Conservation (phyloP, 2,329 filamentous ascomycete species). For the Botrytis hyacinthi region DNA sequence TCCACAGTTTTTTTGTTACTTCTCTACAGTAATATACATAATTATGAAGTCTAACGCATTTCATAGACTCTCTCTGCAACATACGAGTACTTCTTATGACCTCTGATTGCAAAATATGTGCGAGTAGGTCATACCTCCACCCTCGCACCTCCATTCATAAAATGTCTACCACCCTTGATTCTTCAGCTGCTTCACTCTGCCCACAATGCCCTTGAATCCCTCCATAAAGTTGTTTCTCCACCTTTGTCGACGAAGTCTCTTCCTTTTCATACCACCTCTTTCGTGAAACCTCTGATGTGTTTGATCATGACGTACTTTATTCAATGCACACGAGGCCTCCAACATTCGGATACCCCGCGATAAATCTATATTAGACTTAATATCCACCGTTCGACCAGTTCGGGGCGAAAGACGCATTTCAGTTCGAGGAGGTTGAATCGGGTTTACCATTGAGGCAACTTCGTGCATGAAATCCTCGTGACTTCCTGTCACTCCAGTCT, state of each 20-base stretch:
- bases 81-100: neutral
- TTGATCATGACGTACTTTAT: slow-evolving; percentile 57
- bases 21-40: slow-evolving; percentile 15
- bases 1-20: neutral
- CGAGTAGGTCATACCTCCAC: slow-evolving; percentile 24
- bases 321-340: slow-evolving; percentile 47
- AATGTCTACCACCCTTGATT: slow-evolving; percentile 73
- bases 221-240: slow-evolving; percentile 68
- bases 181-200: slow-evolving; percentile 66
- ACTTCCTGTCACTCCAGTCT: neutral
- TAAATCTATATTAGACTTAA: slow-evolving; percentile 32
- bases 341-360: slow-evolving; percentile 38
- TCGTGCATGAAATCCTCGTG: slow-evolving; percentile 4
- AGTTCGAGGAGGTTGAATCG: neutral
- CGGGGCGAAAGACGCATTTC: slow-evolving; percentile 32
- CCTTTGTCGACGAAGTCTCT: slow-evolving; percentile 67
- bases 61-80: neutral
- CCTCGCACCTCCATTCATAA: neutral
- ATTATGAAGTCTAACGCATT: neutral
- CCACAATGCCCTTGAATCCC: slow-evolving; percentile 64
- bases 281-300: slow-evolving; percentile 69
- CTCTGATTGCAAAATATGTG: neutral
- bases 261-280: slow-evolving; percentile 71
- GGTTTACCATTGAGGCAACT: neutral
- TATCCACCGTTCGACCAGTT: slow-evolving; percentile 31